A percentile compares a stretch with the other conserved stretches of the same genome.
Evolutionary conservation across 2,329 filamentous ascomycete species (phyloP).

Genomic region (Talaromyces sp.): DNA sequence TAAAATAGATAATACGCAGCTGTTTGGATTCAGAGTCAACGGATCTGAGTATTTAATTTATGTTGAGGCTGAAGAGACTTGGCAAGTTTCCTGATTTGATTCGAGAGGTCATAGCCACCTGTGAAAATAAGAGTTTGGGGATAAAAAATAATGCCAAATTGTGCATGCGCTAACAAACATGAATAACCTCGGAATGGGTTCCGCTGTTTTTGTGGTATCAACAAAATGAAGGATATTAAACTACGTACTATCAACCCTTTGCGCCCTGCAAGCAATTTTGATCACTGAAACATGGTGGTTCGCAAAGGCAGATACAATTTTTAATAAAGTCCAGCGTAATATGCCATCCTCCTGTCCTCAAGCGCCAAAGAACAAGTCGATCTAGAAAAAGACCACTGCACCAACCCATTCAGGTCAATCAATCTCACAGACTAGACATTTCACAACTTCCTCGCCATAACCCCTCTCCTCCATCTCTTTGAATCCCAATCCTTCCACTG

Average conservation of each 20-base stretch:
- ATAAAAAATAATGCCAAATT: not conserved
- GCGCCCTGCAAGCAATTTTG: not conserved
- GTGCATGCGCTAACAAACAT: not conserved
- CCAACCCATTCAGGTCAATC: no score
- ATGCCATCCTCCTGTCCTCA: not conserved
- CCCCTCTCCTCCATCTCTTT: slow-evolving; percentile 8
- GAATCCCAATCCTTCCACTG: slow-evolving; percentile 7
- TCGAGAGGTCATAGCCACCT: not conserved
- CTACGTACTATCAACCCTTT: not conserved
- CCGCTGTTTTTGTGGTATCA: not conserved
- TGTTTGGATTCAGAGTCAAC: not conserved
- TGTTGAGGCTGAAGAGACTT: not conserved
- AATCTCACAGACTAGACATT: no score
- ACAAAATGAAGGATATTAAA: not conserved
- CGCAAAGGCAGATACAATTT: not conserved
- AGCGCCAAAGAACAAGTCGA: not conserved
- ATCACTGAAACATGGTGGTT: not conserved
- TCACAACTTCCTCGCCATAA: slow-evolving; percentile 10
- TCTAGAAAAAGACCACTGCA: not conserved
- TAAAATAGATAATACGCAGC: not conserved
- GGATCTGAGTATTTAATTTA: not conserved
- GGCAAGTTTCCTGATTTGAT: not conserved
- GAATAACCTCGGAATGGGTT: not conserved
- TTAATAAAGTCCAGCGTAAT: no score
- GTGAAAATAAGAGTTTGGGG: not conserved